These are phyloP conservation scores for Aspergillus kassunensis DNA, from an alignment of 495 filamentous ascomycete genomes.

Conservation along the genomic window DNA sequence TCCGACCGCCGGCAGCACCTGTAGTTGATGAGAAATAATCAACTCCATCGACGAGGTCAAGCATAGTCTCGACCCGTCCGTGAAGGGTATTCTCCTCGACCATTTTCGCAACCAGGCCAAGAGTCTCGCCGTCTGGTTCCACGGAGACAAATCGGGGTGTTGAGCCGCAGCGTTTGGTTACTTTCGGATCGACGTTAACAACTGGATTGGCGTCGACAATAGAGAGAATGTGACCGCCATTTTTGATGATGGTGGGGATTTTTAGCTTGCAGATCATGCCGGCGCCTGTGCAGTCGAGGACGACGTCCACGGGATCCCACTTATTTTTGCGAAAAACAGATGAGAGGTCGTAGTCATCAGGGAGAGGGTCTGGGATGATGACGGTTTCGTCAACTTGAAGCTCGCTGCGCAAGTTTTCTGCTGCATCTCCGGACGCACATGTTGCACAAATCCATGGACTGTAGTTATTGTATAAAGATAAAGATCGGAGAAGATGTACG, in stretches of 20 bases:
- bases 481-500: slow-evolving; percentile 34
- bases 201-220: slow-evolving; percentile 31
- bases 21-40: slow-evolving; percentile 28
- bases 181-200: slow-evolving; percentile 10
- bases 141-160: slow-evolving; percentile 36
- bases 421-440: slow-evolving; percentile 28
- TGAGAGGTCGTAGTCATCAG: slow-evolving; percentile 25
- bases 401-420: slow-evolving; percentile 18
- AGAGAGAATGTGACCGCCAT: slow-evolving; percentile 34
- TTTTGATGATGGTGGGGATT: slow-evolving; percentile 29
- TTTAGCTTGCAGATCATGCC: slow-evolving; percentile 33
- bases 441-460: slow-evolving; percentile 42
- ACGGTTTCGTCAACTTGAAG: slow-evolving; percentile 34
- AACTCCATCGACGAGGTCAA: slow-evolving; percentile 30
- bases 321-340: slow-evolving; percentile 27
- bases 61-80: slow-evolving; percentile 28
- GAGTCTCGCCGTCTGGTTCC: slow-evolving; percentile 30
- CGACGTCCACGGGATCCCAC: slow-evolving; percentile 37
- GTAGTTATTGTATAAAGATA: slow-evolving; percentile 28
- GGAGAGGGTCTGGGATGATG: slow-evolving; percentile 22
- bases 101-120: slow-evolving; percentile 30
- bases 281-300: slow-evolving; percentile 36
- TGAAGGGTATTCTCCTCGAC: slow-evolving; percentile 31
- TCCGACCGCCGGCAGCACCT: slow-evolving; percentile 23
- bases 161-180: slow-evolving; percentile 17